Base-by-base conservation (phyloP, 2,329 filamentous ascomycete species). In the Alternaria hordeiaustralica region DNA sequence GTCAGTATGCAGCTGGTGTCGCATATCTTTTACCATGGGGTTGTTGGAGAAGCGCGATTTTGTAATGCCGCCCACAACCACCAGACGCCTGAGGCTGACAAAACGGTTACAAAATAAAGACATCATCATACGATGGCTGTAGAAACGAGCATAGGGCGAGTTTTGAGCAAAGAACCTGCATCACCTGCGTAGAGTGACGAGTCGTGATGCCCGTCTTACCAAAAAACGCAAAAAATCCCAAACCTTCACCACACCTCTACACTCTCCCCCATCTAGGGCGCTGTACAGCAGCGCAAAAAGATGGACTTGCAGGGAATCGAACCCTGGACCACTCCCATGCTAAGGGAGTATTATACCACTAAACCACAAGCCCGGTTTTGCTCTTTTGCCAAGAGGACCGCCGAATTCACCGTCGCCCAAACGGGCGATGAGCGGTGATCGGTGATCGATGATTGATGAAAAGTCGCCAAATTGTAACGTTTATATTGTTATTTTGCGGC, bases 311-410 rank as follows among this genome's bases (percentile, higher is more conserved):
- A 49, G 59, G 54, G 59, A 61, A 60, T 60, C 51, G 51, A 60
- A 55, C 51, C 33, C 54, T 47, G 64, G 64, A 67, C 64, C 64
- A 65, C 64, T 67, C 64, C 61, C 64, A 67, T 67, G 66, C 66
- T 69, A 67, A 69, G 66, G 61, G 64, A 67, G 61, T 67, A 67
- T 69, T 63, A 67, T 69, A 67, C 66, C 66, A 69, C 66, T 69
- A 69, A 67, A 69, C 66, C 66, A 69, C 66, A 60, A 69, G 66
- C 66, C 66, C 66, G 47, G 26, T 15, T 55, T 5, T 18, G 51
- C 54, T 55, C 11, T 28, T 33, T 2, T 11, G 13, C 13, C 21
- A 28, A n/a, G 36, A 41, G 36, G 9, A 41, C n/a, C 4, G 36
- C 15, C 4, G 36, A 11, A 11, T 41, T 41, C 36, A 41, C 36